phyloP scores from a whole-genome alignment of 139 green algal genomes.

The Chlorella vulgaris region DNA sequence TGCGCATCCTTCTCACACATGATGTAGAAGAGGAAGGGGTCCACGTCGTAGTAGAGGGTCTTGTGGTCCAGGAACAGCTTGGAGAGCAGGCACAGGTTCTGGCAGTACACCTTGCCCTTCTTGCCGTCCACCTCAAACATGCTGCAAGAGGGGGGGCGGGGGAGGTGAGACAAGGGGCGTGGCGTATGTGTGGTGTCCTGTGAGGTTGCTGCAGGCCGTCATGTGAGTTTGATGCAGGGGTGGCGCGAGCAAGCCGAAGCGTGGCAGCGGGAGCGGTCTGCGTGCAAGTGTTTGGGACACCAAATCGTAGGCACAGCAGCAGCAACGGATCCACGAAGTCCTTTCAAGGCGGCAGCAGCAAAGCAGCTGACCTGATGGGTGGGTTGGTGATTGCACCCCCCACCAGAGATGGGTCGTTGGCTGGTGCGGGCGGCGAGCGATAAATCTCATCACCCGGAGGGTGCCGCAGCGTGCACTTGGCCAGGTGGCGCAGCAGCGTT shows the following conservation, averaged over 20 bases:
- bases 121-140: constrained; percentile 88
- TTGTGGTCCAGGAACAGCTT: constrained; percentile 99
- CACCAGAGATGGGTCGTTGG: constrained; percentile 47
- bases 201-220: no score
- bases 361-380: constrained; percentile 38
- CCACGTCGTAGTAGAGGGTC: constrained; percentile 99
- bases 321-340: no score
- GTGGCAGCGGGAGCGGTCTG: no score
- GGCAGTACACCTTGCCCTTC: constrained; percentile 77
- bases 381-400: constrained; percentile 61
- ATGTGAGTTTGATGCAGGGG: no score
- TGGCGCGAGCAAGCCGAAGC: no score
- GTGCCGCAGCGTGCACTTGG: constrained; percentile 57
- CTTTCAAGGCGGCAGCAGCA: no score
- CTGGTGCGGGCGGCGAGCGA: constrained; percentile 45
- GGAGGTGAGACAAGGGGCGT: no score
- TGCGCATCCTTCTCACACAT: constrained; percentile 93
- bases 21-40: constrained; percentile 99
- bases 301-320: no score
- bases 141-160: neutral
- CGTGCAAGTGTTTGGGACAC: no score
- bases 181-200: no score
- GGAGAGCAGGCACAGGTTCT: constrained; percentile 98
- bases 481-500: constrained; percentile 64
- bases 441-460: constrained; percentile 90